phyloP scores from a whole-genome alignment of 306 rosid species.

The Citrullus amarus region DNA sequence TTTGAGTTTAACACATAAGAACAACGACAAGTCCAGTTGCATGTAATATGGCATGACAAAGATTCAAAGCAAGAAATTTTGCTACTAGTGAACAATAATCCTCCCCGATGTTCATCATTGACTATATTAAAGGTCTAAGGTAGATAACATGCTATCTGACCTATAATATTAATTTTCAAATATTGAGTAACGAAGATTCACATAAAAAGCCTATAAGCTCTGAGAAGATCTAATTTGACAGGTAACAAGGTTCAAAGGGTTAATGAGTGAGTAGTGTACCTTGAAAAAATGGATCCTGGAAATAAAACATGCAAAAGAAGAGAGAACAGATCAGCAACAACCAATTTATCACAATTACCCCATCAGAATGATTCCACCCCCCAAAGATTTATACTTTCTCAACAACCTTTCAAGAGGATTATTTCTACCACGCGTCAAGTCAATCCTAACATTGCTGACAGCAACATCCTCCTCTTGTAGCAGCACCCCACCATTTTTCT shows the following conservation, averaged over 20 bases:
- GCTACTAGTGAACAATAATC: neutral
- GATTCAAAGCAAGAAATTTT: neutral
- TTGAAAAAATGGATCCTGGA: conserved; percentile 77
- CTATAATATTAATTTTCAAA: neutral
- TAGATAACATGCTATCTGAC: neutral
- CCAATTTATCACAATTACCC: neutral
- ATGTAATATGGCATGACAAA: neutral
- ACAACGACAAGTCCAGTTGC: neutral
- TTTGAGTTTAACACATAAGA: neutral
- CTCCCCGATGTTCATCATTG: neutral
- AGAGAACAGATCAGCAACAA: neutral
- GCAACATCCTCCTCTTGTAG: conserved; percentile 76
- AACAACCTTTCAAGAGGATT: conserved; percentile 84
- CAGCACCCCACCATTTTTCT: conserved; percentile 73
- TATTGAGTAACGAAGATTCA: neutral
- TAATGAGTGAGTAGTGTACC: conserved; percentile 32
- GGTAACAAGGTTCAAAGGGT: neutral
- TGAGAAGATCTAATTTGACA: neutral
- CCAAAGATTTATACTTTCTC: neutral
- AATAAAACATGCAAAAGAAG: conserved; percentile 31
- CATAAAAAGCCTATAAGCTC: neutral
- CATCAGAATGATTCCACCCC: neutral
- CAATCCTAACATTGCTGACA: conserved; percentile 71
- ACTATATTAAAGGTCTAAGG: neutral
- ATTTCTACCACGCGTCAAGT: conserved; percentile 82